These are phyloP conservation scores for Leishmania martiniquensis DNA, from an alignment of 208 protist species.

Conservation along the genomic window DNA sequence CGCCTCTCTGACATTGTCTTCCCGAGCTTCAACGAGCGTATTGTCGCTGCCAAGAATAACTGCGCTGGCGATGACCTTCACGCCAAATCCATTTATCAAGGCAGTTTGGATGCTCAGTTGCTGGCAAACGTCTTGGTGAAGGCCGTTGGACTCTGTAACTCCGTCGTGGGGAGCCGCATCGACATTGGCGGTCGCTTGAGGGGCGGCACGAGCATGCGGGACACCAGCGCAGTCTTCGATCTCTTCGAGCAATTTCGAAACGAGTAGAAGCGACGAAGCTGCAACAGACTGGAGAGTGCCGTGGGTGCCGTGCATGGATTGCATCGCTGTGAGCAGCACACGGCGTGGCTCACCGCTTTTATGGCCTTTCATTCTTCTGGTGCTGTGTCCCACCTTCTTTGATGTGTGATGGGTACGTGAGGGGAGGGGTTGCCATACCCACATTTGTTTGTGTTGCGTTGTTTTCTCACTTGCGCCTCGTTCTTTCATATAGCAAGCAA, in stretches of 20 bases:
- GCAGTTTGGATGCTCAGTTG: slow-evolving; percentile 55
- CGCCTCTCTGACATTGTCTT: slow-evolving; percentile 67
- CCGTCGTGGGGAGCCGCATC: slow-evolving; percentile 60
- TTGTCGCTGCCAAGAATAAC: slow-evolving; percentile 67
- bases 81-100: slow-evolving; percentile 28
- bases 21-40: slow-evolving; percentile 52
- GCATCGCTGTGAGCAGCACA: background rate
- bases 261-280: slow-evolving; percentile 25
- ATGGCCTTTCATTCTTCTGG: background rate
- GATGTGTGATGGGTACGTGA: background rate
- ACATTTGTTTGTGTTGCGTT: background rate
- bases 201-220: slow-evolving; percentile 47
- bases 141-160: slow-evolving; percentile 55
- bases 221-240: slow-evolving; percentile 55
- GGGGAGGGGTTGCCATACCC: background rate
- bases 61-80: slow-evolving; percentile 38
- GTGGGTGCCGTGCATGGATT: background rate
- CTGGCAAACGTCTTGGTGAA: slow-evolving; percentile 56
- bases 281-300: background rate
- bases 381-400: background rate
- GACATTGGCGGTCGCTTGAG: slow-evolving; percentile 53
- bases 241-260: slow-evolving; percentile 48
- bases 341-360: background rate
- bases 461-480: background rate
- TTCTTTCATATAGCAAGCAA: background rate